Conservation (phyloP, 1,284 basidiomycete species). For the Phlebopus sp. region DNA sequence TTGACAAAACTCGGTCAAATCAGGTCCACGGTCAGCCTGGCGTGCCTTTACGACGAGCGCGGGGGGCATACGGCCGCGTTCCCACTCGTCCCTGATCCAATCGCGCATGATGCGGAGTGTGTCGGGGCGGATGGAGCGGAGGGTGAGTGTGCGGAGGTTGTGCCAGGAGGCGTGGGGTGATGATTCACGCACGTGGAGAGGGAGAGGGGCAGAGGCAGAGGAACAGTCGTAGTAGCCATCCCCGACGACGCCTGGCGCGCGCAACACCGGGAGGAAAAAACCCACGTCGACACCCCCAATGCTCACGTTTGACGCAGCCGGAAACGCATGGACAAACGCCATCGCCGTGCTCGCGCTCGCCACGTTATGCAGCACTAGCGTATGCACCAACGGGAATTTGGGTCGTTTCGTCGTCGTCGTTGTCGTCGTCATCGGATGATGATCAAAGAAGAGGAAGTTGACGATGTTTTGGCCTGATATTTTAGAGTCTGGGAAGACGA, state of each 20-base stretch:
- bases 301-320: constrained; percentile 16
- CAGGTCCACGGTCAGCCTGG: constrained; percentile 13
- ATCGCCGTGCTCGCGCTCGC: constrained; percentile 23
- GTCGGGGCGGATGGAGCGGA: constrained; percentile 24
- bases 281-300: constrained; percentile 29
- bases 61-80: constrained; percentile 11
- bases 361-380: constrained; percentile 26
- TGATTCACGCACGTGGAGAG: no score
- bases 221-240: no score
- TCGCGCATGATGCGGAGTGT: constrained; percentile 19
- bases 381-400: constrained; percentile 26
- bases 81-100: constrained; percentile 19
- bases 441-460: constrained; percentile 5
- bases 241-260: no score
- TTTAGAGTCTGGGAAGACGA: constrained; percentile 31
- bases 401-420: constrained; percentile 14
- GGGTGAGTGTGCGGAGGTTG: constrained; percentile 16
- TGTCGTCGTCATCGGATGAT: no score
- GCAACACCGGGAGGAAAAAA: constrained; percentile 18
- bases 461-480: constrained; percentile 24
- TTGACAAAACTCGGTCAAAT: constrained; percentile 17
- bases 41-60: constrained; percentile 18
- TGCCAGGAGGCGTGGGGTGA: constrained; percentile 15
- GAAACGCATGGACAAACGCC: constrained; percentile 28
- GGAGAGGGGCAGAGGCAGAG: no score